phyloP scores from a whole-genome alignment of 371 early-diverging fungal genomes.

The Coemansia sp. region DNA sequence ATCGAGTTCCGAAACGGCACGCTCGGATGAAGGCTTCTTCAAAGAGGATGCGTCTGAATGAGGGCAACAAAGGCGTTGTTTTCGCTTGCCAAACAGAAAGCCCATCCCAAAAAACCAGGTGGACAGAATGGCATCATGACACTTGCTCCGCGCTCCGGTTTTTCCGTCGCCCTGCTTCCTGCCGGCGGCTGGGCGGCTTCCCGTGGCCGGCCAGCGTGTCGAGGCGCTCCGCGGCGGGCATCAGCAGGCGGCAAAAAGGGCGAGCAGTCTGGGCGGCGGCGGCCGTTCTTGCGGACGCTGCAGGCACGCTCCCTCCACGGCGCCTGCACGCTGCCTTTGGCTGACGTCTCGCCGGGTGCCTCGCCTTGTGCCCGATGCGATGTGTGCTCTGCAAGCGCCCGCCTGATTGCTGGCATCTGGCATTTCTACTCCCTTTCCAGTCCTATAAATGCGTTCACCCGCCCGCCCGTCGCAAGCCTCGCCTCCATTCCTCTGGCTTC shows the following conservation, averaged over 20 bases:
- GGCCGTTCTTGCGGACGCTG: not conserved
- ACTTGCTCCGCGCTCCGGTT: conserved; percentile 2
- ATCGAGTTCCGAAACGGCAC: conserved; percentile 1
- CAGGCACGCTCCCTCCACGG: not conserved
- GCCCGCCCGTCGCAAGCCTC: conserved; percentile 1
- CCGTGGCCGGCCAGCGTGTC: too few species aligned
- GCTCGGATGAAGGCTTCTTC: not conserved
- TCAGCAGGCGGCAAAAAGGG: too few species aligned
- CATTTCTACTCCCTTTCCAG: conserved; percentile 2
- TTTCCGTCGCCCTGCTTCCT: conserved; percentile 3
- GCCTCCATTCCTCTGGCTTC: conserved; percentile 9
- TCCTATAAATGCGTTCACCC: conserved; percentile 8
- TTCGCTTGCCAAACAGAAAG: not conserved
- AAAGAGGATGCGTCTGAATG: not conserved
- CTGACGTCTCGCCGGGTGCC: not conserved
- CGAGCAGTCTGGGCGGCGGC: not conserved
- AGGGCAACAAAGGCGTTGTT: not conserved
- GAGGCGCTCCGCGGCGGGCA: too few species aligned
- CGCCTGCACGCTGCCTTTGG: not conserved
- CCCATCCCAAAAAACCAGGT: not conserved
- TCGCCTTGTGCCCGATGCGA: not conserved
- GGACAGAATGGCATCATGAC: not conserved
- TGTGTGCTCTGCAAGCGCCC: conserved; percentile 1
- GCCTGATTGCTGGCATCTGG: conserved; percentile 6
- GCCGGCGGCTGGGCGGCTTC: not conserved